Evolutionary conservation across 139 green algal genomes (phyloP).

Genomic region (Micractinium sp.): DNA sequence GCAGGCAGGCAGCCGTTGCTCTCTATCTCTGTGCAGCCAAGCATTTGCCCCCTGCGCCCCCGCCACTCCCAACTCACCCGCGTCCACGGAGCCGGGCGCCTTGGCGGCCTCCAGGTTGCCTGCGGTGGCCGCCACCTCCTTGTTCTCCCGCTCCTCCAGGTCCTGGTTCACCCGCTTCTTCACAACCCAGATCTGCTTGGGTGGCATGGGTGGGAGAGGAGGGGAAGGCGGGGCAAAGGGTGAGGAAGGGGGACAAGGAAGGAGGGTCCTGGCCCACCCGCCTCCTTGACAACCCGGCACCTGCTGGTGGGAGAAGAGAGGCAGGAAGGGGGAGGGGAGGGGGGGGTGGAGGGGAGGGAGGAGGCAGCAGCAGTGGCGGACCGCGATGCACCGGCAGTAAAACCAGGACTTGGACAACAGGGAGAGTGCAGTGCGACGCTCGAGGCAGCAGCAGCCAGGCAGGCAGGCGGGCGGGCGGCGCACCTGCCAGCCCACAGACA

Average conservation of each 20-base stretch:
- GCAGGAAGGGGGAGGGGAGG: not conserved
- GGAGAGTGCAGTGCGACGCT: not conserved
- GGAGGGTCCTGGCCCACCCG: no score
- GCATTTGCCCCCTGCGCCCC: not conserved
- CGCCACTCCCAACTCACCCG: not conserved
- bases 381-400: not conserved
- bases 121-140: not conserved
- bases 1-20: not conserved
- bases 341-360: not conserved
- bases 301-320: no score
- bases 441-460: not conserved
- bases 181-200: not conserved
- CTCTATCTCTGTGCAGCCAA: no score
- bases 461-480: not conserved
- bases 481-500: constrained; percentile 12
- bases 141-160: not conserved
- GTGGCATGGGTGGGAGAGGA: no score
- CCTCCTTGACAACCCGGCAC: no score
- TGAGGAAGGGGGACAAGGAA: not conserved
- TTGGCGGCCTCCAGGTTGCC: not conserved
- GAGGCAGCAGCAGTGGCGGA: no score
- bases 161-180: not conserved
- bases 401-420: not conserved
- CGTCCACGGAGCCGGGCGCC: not conserved
- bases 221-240: not conserved